A percentile compares a stretch with the other conserved stretches of the same genome.
Conservation (phyloP, 257 asterid species). For the Salvia hispanica region DNA sequence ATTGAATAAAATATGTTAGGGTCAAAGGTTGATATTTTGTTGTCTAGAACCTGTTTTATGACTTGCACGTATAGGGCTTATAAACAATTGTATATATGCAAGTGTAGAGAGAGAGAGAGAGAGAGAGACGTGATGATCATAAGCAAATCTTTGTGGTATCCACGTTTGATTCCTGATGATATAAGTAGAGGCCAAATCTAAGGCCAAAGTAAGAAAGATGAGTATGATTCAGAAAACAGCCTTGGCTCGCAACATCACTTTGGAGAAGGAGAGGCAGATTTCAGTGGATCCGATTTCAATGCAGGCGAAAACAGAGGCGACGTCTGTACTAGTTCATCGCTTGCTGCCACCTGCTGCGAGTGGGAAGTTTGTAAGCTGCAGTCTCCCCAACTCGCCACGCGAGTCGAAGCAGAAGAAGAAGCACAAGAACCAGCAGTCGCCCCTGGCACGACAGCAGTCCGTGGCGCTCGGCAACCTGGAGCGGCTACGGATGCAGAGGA, state of each 20-base stretch:
- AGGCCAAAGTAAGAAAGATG: slow-evolving; percentile 9
- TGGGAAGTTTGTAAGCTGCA: slow-evolving; percentile 50
- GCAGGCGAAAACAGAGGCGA: slow-evolving; percentile 18
- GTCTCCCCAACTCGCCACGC: slow-evolving; percentile 67
- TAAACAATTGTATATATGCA: neutral
- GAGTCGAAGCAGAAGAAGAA: slow-evolving; percentile 41
- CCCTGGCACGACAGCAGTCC: slow-evolving; percentile 58
- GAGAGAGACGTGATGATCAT: slow-evolving; percentile 48
- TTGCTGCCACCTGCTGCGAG: neutral
- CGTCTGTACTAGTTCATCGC: slow-evolving; percentile 29
- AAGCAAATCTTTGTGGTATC: slow-evolving; percentile 36
- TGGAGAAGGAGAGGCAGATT: slow-evolving; percentile 59
- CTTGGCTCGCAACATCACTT: neutral
- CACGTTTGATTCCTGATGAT: slow-evolving; percentile 43
- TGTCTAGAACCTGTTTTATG: slow-evolving; percentile 7
- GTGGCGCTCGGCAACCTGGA: slow-evolving; percentile 73
- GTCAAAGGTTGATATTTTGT: slow-evolving; percentile 1
- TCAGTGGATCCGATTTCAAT: slow-evolving; percentile 64
- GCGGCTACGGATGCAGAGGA: slow-evolving; percentile 59
- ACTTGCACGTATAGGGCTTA: slow-evolving; percentile 27
- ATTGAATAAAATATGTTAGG: neutral
- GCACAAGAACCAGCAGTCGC: slow-evolving; percentile 27
- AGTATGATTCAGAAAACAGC: neutral
- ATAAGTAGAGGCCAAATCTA: slow-evolving; percentile 29
- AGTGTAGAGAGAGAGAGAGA: neutral